Percentiles rank a stretch among this genome's conserved stretches.
These are phyloP conservation scores for Fonsecaea pugnacius DNA, from an alignment of 2,329 filamentous ascomycete genomes.

Conservation along the genomic window DNA sequence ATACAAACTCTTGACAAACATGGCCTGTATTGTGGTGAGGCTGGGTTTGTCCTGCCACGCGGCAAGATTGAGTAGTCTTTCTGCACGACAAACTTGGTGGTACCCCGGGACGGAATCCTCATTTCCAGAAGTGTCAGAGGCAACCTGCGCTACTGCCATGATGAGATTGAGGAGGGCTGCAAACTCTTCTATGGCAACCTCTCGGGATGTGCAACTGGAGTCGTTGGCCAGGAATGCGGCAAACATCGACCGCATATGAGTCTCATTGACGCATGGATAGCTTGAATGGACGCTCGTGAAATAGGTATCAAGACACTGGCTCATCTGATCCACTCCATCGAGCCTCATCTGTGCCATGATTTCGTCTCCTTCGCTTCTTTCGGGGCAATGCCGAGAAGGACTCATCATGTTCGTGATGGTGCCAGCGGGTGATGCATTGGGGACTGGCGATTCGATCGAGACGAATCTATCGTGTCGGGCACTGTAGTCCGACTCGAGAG, in stretches of 20 bases:
- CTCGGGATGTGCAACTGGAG: not conserved
- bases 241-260: not conserved
- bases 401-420: too few relatives aligned
- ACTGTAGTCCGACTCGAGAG: too few relatives aligned
- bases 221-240: slow-evolving; percentile 9
- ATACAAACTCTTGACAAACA: slow-evolving; percentile 7
- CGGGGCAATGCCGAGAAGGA: too few relatives aligned
- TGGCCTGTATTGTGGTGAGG: not conserved
- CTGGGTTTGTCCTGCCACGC: slow-evolving; percentile 1
- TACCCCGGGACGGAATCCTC: not conserved
- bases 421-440: too few relatives aligned
- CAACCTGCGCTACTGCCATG: slow-evolving; percentile 2
- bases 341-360: not conserved
- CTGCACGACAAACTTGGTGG: not conserved
- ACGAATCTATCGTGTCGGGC: too few relatives aligned
- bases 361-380: not conserved
- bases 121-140: not conserved
- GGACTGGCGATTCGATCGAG: too few relatives aligned
- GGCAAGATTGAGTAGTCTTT: slow-evolving; percentile 1
- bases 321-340: too few relatives aligned
- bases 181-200: not conserved
- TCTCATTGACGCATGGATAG: slow-evolving; percentile 11
- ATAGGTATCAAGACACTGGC: too few relatives aligned
- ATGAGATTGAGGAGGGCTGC: not conserved
- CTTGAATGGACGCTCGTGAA: not conserved